phyloP scores from a whole-genome alignment of 768 basidiomycete genomes.

The Phylloporus rhodoxanthus region DNA sequence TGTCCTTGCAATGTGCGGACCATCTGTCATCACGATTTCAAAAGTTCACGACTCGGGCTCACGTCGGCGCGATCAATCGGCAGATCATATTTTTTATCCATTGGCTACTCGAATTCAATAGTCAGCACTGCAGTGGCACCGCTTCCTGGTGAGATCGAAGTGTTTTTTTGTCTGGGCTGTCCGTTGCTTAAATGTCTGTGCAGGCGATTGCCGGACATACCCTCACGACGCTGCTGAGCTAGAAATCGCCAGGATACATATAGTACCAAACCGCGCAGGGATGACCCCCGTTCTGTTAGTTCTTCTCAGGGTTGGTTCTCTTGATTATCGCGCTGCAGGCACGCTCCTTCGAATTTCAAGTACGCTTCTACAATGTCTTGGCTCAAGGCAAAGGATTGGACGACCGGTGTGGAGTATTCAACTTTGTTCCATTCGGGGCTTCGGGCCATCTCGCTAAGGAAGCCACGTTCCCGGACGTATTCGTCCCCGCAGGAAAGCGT shows the following conservation, averaged over 20 bases:
- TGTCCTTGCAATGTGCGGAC: not conserved
- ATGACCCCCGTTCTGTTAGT: not conserved
- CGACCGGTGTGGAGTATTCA: slow-evolving; percentile 29
- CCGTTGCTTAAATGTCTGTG: slow-evolving; percentile 1
- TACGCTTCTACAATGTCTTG: slow-evolving; percentile 21
- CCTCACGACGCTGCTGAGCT: slow-evolving; percentile 16
- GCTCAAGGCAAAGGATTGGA: slow-evolving; percentile 28
- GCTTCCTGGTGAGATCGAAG: not conserved
- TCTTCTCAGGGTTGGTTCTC: not conserved
- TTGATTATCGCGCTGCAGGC: not conserved
- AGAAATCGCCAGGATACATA: slow-evolving; percentile 22
- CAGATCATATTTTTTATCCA: slow-evolving; percentile 10
- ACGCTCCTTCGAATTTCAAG: not conserved
- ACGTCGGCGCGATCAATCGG: slow-evolving; percentile 1
- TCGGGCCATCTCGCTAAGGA: slow-evolving; percentile 22
- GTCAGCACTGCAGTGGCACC: slow-evolving; percentile 9
- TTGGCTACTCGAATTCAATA: not conserved
- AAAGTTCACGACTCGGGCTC: not conserved
- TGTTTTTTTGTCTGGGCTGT: slow-evolving; percentile 12
- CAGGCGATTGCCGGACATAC: not conserved
- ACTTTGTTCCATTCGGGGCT: slow-evolving; percentile 33
- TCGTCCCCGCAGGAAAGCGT: slow-evolving; percentile 7
- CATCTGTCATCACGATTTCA: not conserved
- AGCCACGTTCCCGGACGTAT: slow-evolving; percentile 4
- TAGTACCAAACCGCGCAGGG: slow-evolving; percentile 8